Evolutionary conservation across 352 stramenopile species (phyloP), one percentile per base, ranked within the genome.

Genomic region (Nothophytophthora sp.): DNA sequence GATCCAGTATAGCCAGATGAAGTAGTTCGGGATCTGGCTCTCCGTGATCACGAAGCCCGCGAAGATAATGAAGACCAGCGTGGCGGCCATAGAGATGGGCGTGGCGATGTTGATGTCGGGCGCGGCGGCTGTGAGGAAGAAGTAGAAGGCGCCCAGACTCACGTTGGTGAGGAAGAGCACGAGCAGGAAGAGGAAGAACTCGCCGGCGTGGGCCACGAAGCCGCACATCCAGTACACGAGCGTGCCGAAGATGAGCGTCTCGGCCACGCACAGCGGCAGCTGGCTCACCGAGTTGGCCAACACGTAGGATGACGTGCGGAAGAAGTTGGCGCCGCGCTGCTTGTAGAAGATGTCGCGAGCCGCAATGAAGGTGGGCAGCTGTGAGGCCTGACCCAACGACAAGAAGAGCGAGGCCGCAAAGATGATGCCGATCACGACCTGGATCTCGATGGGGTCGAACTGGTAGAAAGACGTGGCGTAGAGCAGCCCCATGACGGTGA

Each of bases 211-310:
- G 0, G 60, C 35, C n/a, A 71, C 64, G 46, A 93, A 81, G 23
- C 88, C 88, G 43, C 88, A 76, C 67, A 95, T 89, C 68, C 76
- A 96, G 48, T 96, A 96, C 11, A 95, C 46, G 22, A 96, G 60
- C 8, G 70, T 88, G 19, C 81, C 85, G 62, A 93, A 96, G 13
- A 92, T 59, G 15, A 92, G 44, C 1, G 78, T 76, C 64, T 95
- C 84, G 20, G 86, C 55, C 11, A 73, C 12, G 55, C 57, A 55
- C 33, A 82, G 52, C 43, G 75, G 60, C 4, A 83, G 28, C 20
- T 76, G 56, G 10, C 67, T 63, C 19, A 75, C 29, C 4, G 52
- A 70, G 24, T 55, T 68, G 5, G 65, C 78, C 37, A 94, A 36
- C 22, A 93, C 70, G 45, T 87, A 94, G 12, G 72, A 70, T 8